These are phyloP conservation scores for Rhizopogon rudus DNA, from an alignment of 768 basidiomycete genomes.

Conservation along the genomic window DNA sequence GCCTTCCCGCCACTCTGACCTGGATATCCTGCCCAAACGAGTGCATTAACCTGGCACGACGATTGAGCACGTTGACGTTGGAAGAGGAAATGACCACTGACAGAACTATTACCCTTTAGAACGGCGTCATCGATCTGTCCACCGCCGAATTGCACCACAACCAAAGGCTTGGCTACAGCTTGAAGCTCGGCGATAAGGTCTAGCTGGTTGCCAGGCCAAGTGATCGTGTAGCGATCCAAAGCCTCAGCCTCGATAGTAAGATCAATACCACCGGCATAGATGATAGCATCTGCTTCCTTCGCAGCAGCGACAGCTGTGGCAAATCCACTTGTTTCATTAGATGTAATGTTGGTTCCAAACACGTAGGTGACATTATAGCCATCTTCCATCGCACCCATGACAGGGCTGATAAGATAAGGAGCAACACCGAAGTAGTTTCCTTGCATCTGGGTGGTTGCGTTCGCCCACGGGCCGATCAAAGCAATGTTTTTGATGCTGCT, in stretches of 20 bases:
- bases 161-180: conserved; percentile 43
- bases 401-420: conserved; percentile 51
- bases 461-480: conserved; percentile 55
- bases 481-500: conserved; percentile 43
- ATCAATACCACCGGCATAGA: conserved; percentile 54
- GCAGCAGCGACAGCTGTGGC: conserved; percentile 48
- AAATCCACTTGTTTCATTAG: conserved; percentile 39
- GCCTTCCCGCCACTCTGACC: conserved; percentile 41
- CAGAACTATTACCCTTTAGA: conserved; percentile 39
- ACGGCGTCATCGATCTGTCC: conserved; percentile 48
- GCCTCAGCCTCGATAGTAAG: conserved; percentile 43
- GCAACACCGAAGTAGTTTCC: conserved; percentile 53
- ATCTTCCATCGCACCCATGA: conserved; percentile 41
- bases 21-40: conserved; percentile 49
- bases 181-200: conserved; percentile 41
- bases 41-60: conserved; percentile 40
- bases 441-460: conserved; percentile 52
- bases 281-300: conserved; percentile 40
- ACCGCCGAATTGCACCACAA: conserved; percentile 53
- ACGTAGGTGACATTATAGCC: conserved; percentile 43
- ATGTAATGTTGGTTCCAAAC: conserved; percentile 36
- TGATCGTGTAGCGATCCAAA: conserved; percentile 41
- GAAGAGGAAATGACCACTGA: conserved; percentile 15
- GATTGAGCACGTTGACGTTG: not conserved
- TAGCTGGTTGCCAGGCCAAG: conserved; percentile 54